Conservation (phyloP, 192 early-diverging fungal species). For the Oehlia diaphana region DNA sequence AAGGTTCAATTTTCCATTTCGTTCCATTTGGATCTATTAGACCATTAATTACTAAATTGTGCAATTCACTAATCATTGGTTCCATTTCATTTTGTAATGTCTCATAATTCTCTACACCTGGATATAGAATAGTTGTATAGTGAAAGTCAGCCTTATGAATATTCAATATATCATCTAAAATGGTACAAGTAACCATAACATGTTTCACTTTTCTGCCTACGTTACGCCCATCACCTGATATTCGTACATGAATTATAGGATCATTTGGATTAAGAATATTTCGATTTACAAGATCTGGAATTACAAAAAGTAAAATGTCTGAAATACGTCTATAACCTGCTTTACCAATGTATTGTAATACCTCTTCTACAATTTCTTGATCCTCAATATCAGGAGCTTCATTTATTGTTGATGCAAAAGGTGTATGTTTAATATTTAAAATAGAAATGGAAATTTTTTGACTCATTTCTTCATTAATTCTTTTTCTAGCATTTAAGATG, state of each 20-base stretch:
- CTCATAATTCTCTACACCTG: too few species aligned
- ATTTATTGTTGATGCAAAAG: not conserved
- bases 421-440: too few species aligned
- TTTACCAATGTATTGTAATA: not conserved
- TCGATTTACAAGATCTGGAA: not conserved
- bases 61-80: too few species aligned
- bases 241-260: not conserved
- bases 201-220: not conserved
- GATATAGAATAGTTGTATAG: not conserved
- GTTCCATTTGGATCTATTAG: too few species aligned
- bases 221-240: not conserved
- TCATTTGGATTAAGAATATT: not conserved
- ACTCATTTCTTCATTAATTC: not conserved
- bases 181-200: not conserved
- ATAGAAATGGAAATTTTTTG: too few species aligned
- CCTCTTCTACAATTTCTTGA: too few species aligned
- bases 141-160: not conserved
- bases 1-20: too few species aligned
- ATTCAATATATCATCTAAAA: not conserved
- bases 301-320: not conserved
- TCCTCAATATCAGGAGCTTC: not conserved
- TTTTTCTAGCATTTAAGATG: constrained; percentile 5
- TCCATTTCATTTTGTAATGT: too few species aligned
- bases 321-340: not conserved
- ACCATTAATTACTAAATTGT: not conserved